Base-by-base conservation (phyloP, 2,329 filamentous ascomycete genomes). In the Ophiostoma ips region DNA sequence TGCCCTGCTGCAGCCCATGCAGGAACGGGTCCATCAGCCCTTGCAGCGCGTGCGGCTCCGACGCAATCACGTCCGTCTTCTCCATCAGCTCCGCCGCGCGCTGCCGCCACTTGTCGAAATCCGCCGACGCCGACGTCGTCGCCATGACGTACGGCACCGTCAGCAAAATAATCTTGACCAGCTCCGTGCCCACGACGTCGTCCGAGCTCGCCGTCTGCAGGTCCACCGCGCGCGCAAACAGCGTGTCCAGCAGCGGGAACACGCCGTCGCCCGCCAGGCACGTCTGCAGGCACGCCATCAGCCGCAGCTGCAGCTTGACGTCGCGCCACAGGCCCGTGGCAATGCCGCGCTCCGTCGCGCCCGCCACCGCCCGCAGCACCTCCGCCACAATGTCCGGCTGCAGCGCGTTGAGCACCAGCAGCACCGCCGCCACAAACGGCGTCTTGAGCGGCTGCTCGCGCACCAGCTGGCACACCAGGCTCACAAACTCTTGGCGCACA, bases 371-470 rank as follows among this genome's bases (percentile, higher is more conserved):
- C 48, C 68, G 72, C 57, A 96, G 71, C 18, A 94, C 71, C 55
- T 87, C 78, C 35, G 74, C 73, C 31, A 83, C 77, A 34, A 94
- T 72, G 57, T 92, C 84, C 5, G 83, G 73, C 61, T 87, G 87
- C 58, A 84, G 68, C 24, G 78, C 76, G 68, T 96, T 95, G 56
- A 82, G 76, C 51, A 87, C 76, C 52, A 95, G 74, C 40, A 94
- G 76, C 13, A 90, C 81, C 18, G 85, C 87, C 10, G 89, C 88
- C 35, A 94, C 76, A 63, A 95, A 96, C 0, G 92, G 90, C n/a
- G 88, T 94, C 72, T 96, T 96, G 65, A 98, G 83, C 1, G 92
- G 92, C 68, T 98, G 92, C 68, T 98, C 92, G 34, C 87, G 64
- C 40, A 84, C 75, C 56, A 96, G 73, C 65, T 90, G 85, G 52